Conservation (phyloP, 2,329 filamentous ascomycete genomes). For the Chalaropsis ovoidea region DNA sequence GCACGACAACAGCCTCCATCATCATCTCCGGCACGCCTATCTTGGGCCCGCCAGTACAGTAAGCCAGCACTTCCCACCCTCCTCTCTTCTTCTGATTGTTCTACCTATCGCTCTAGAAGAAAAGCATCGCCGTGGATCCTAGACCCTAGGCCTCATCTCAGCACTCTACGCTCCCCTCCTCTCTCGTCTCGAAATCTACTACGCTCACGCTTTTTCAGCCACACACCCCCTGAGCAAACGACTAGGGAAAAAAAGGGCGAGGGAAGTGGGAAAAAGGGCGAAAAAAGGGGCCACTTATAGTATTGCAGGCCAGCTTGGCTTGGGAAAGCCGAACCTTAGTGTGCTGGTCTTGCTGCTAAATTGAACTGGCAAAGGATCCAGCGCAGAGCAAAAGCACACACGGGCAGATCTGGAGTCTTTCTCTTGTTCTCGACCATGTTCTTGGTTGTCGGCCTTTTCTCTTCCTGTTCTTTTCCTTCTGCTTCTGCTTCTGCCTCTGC, state of each 20-base stretch:
- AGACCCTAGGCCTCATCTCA: neutral
- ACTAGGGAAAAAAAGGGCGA: neutral
- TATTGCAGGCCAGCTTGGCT: conserved; percentile 7
- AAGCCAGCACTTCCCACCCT: too few species aligned
- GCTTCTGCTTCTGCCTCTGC: neutral
- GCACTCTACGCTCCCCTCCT: neutral
- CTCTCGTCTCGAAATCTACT: neutral
- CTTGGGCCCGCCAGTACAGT: too few species aligned
- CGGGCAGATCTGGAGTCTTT: neutral
- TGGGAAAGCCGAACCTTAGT: conserved; percentile 10
- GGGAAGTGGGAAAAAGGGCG: neutral
- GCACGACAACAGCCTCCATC: too few species aligned
- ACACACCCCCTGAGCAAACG: conserved; percentile 5
- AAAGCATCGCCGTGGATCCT: neutral
- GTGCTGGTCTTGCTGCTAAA: conserved; percentile 7
- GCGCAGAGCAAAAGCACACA: neutral
- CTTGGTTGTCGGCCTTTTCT: conserved; percentile 5
- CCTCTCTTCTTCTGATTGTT: neutral
- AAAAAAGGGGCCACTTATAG: conserved; percentile 7
- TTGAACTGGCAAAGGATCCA: conserved; percentile 10
- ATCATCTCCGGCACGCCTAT: too few species aligned
- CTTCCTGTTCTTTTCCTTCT: neutral
- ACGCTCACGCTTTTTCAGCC: conserved; percentile 7
- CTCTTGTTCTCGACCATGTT: conserved; percentile 8
- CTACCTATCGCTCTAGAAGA: neutral